Evolutionary conservation across 108 stramenopile genomes (phyloP), one percentile per base, ranked within the genome.

Genomic region (Aurantiochytrium sp.): DNA sequence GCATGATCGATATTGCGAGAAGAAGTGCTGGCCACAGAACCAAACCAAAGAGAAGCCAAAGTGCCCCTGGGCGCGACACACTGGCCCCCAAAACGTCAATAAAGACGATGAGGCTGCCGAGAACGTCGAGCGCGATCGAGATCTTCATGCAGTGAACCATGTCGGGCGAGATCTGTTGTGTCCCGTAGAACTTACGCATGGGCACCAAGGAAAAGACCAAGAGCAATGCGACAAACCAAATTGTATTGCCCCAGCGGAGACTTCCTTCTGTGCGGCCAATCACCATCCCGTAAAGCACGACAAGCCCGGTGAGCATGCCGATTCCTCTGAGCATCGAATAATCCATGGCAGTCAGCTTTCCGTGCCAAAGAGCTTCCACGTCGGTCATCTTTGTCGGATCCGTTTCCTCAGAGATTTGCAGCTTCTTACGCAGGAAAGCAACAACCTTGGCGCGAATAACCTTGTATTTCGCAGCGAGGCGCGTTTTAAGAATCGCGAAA

Each of bases 61-160:
- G 28, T 0, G 76, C 28, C 0, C 49, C 76, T 12, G 76, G 76
- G 6, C n/a, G 76, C 45, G 76, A 53, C 19, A 83, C 51, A 12
- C 49, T 53, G 51, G 23, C 76, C n/a, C 76, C 49, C 6, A 83
- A 23, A 53, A 53, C 49, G 16, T 53, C 45, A 16, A 47, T 53
- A 35, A 83, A 83, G 76, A 83, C 49, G 12, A 47, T 53, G 51
- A 83, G n/a, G 51, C 76, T 83, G 45, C 49, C 76, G 16, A 83
- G 0, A 53, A 12, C n/a, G 8, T 83, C 76, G n/a, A 83, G 51
- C 51, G 49, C 76, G 19, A 83, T 23, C 18, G 76, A 83, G 3
- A 83, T 25, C 76, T 83, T 83, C 23, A 83, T n/a, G 76, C 76
- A 83, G n/a, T 23, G 45, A 6, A 83, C 76, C 76, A 83, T 83